A percentile compares a stretch with the other conserved stretches of the same genome.
Evolutionary conservation across 345 rosid species (phyloP).

Genomic region (Geranium rotundifolium): DNA sequence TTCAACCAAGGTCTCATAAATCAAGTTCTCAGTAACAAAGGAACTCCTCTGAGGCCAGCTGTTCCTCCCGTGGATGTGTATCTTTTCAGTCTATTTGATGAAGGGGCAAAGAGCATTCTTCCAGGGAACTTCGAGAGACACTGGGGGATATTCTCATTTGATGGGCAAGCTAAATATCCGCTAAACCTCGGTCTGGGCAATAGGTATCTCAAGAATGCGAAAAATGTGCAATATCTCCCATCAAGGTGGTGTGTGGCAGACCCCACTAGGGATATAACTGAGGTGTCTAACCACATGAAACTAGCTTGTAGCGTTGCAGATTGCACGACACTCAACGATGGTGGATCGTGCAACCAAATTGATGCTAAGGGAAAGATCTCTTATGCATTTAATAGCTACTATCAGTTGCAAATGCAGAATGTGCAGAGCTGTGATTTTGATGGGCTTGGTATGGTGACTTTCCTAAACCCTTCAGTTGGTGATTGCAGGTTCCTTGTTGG

Average conservation of each 20-base stretch:
- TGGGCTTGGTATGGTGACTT: slow-evolving; percentile 83
- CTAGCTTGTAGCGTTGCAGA: slow-evolving; percentile 75
- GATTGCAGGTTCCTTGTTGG: slow-evolving; percentile 89
- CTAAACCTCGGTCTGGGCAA: slow-evolving; percentile 71
- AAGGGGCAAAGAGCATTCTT: slow-evolving; percentile 71
- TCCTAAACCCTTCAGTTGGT: slow-evolving; percentile 78
- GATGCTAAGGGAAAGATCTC: slow-evolving; percentile 83
- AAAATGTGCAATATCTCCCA: slow-evolving; percentile 67
- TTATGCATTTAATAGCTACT: slow-evolving; percentile 90
- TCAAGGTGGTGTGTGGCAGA: slow-evolving; percentile 93
- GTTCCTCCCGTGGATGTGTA: slow-evolving; percentile 70
- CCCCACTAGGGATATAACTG: slow-evolving; percentile 52
- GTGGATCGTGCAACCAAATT: slow-evolving; percentile 77
- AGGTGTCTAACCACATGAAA: slow-evolving; percentile 56
- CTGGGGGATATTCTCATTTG: slow-evolving; percentile 95
- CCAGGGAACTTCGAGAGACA: slow-evolving; percentile 95
- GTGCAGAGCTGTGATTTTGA: slow-evolving; percentile 76
- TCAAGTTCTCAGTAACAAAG: slow-evolving; percentile 57
- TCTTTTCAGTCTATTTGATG: slow-evolving; percentile 81
- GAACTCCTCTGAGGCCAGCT: slow-evolving; percentile 85
- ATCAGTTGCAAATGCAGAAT: slow-evolving; percentile 77
- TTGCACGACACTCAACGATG: slow-evolving; percentile 78
- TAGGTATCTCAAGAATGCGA: slow-evolving; percentile 54
- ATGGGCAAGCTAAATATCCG: slow-evolving; percentile 88
- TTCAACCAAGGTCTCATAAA: slow-evolving; percentile 85